These are phyloP conservation scores for Collybia sp. DNA, from an alignment of 768 basidiomycete species.

Conservation along the genomic window DNA sequence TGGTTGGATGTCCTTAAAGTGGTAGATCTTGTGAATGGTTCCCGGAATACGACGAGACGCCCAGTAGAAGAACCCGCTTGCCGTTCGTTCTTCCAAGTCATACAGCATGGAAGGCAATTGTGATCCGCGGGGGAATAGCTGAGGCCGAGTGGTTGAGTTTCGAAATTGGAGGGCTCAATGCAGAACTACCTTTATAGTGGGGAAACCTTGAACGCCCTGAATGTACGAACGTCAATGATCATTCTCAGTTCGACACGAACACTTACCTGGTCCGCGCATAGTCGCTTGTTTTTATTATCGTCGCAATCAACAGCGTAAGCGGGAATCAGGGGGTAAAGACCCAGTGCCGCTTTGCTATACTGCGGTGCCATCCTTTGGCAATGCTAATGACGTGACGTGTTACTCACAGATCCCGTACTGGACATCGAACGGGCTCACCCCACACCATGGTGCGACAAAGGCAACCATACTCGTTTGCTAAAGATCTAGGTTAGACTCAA, in stretches of 20 bases:
- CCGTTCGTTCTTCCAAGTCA: conserved; percentile 64
- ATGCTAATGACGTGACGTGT: conserved; percentile 42
- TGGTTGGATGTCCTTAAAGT: conserved; percentile 47
- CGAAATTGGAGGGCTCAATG: neutral
- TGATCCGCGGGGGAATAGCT: conserved; percentile 78
- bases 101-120: conserved; percentile 59
- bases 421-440: conserved; percentile 42
- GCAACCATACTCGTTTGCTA: conserved; percentile 79
- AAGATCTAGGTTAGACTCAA: neutral
- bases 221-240: neutral
- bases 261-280: conserved; percentile 75
- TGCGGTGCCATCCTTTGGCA: conserved; percentile 86
- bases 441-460: conserved; percentile 95
- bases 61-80: conserved; percentile 71
- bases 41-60: conserved; percentile 73
- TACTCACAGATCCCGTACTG: neutral
- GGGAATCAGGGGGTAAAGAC: conserved; percentile 77
- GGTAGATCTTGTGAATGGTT: conserved; percentile 55
- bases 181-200: conserved; percentile 73
- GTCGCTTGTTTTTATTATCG: conserved; percentile 67
- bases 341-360: conserved; percentile 75
- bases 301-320: conserved; percentile 95
- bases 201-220: conserved; percentile 84
- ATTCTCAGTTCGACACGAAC: neutral
- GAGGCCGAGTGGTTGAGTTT: conserved; percentile 4